phyloP scores from a whole-genome alignment of 768 basidiomycete species.

The Psilocybe tampanensis region DNA sequence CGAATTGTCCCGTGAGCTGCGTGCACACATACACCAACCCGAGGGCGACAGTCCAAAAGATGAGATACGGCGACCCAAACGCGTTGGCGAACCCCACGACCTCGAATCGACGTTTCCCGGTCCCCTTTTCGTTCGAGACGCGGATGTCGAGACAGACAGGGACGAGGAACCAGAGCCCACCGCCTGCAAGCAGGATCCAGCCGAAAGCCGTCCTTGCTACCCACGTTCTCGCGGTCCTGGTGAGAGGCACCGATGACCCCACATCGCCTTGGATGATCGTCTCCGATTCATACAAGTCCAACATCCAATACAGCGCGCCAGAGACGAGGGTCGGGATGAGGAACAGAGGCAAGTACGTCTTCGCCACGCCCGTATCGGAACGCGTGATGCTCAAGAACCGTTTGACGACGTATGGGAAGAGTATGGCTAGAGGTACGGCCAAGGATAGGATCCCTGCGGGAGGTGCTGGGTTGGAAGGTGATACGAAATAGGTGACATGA shows the following conservation, averaged over 20 bases:
- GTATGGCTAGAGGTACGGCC: slow-evolving; percentile 56
- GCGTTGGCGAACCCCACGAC: no score
- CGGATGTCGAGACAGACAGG: slow-evolving; percentile 76
- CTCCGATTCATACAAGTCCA: slow-evolving; percentile 78
- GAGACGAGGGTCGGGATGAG: slow-evolving; percentile 60
- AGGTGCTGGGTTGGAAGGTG: slow-evolving; percentile 67
- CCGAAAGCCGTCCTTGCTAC: slow-evolving; percentile 60
- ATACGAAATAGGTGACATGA: slow-evolving; percentile 85
- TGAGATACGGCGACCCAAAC: no score
- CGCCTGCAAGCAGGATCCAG: slow-evolving; percentile 53
- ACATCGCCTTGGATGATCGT: slow-evolving; percentile 39
- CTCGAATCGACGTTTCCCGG: no score
- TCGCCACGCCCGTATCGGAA: slow-evolving; percentile 76
- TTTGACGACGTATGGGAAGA: slow-evolving; percentile 56
- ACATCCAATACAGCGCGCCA: slow-evolving; percentile 71
- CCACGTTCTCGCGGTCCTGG: slow-evolving; percentile 61
- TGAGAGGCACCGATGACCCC: slow-evolving; percentile 31
- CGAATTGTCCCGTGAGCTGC: no score
- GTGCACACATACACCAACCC: no score
- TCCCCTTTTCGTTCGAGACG: slow-evolving; percentile 31
- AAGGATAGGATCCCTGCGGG: slow-evolving; percentile 60
- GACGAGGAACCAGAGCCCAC: slow-evolving; percentile 67
- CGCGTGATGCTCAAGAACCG: slow-evolving; percentile 65
- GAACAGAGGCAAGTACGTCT: slow-evolving; percentile 59
- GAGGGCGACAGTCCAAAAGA: neutral